These are phyloP conservation scores for Boletus patriciae DNA, from an alignment of 768 basidiomycete genomes.

Conservation along the genomic window DNA sequence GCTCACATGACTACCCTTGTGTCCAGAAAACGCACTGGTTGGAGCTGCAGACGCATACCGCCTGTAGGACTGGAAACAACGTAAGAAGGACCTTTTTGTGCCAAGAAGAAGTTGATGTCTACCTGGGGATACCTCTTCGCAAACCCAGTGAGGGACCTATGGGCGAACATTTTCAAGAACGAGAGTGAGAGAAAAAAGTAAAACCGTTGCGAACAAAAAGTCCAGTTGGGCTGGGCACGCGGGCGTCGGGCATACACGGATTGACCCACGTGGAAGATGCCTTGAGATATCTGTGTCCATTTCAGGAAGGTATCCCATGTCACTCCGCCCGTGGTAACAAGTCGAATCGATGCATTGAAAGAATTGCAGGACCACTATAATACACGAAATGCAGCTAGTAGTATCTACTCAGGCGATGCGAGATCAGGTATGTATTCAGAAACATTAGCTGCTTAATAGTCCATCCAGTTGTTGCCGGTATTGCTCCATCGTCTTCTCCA, in stretches of 20 bases:
- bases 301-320: constrained; percentile 8
- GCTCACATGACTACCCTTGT: constrained; percentile 85
- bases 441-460: constrained; percentile 55
- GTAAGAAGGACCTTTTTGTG: constrained; percentile 10
- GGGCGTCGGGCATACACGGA: constrained; percentile 27
- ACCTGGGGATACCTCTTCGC: constrained; percentile 55
- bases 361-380: neutral
- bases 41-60: constrained; percentile 70
- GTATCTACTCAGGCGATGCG: neutral
- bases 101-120: constrained; percentile 13
- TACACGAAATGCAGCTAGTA: constrained; percentile 7
- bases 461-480: constrained; percentile 90
- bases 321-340: neutral
- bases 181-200: constrained; percentile 19
- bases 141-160: constrained; percentile 55
- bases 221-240: constrained; percentile 1
- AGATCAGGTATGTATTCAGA: constrained; percentile 16
- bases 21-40: constrained; percentile 86
- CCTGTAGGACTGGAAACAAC: constrained; percentile 47
- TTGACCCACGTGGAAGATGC: constrained; percentile 18
- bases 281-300: neutral
- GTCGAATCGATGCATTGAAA: neutral
- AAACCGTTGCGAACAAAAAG: constrained; percentile 18
- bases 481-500: constrained; percentile 84
- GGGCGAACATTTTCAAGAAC: constrained; percentile 53